Evolutionary conservation across 495 filamentous ascomycete species (phyloP), one percentile per base, ranked within the genome.

Genomic region (Massariosphaeria phaeospora): DNA sequence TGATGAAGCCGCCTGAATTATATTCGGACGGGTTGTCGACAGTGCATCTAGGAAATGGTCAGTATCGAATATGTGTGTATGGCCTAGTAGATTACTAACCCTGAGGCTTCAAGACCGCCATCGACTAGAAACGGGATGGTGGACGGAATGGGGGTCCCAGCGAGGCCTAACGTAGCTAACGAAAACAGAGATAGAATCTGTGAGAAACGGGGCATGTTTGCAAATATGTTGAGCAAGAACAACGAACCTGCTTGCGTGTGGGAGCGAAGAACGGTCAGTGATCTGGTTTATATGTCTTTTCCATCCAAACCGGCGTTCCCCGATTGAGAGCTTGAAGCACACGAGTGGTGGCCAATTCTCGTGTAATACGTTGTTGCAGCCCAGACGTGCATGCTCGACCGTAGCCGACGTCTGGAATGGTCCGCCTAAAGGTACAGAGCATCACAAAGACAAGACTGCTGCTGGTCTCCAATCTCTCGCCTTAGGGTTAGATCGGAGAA

Each of bases 1-100:
- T 54, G 27, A 73, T 67, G 27, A 56, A 59, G 10, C 72, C 72
- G 18, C 71, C 72, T 1, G 63, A 61, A 55, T 73, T 73, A 59
- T 67, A 70, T 7, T 63, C 50, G 1, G n/a, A 23, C 5, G 25
- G n/a, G 12, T 17, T 40, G 17, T 34, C 30, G 40, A 35, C 27
- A 13, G 43, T 35, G 26, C 49, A 54, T 6, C 57, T 60, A 25
- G 1, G 15, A 39, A 33, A 18, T 10, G 12, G 31, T 48, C 42
- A 55, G 33, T 17, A 17, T 15, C 2, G 21, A 18, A 13, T 20
- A n/a, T n/a, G n/a, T n/a, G n/a, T n/a, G n/a, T n/a, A n/a, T n/a
- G n/a, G n/a, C n/a, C n/a, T n/a, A n/a, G n/a, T n/a, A n/a, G n/a
- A n/a, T n/a, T n/a, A n/a, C n/a, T n/a, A n/a, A n/a, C n/a, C n/a